Evolutionary conservation across 768 basidiomycete genomes (phyloP).

Genomic region (Lactarius sanguifluus): DNA sequence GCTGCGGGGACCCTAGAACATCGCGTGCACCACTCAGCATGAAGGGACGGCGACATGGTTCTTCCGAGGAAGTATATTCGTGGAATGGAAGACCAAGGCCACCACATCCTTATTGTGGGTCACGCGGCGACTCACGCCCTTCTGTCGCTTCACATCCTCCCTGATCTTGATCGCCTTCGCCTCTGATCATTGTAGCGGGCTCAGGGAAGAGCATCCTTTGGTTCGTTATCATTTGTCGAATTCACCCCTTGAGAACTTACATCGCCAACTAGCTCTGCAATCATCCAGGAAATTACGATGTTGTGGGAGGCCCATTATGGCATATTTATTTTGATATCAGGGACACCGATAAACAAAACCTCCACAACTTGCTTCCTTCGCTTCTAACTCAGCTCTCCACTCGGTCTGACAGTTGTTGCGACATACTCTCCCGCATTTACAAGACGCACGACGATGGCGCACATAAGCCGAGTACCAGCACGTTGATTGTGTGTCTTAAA

Average conservation of each 20-base stretch:
- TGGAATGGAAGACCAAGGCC: neutral
- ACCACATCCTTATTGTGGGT: slow-evolving; percentile 1
- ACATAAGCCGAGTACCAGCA: neutral
- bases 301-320: neutral
- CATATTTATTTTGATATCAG: neutral
- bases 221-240: too few species aligned
- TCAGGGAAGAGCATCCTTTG: too few species aligned
- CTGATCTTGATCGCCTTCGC: neutral
- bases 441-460: neutral
- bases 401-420: neutral
- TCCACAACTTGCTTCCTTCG: neutral
- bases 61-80: neutral
- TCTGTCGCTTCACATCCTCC: too few species aligned
- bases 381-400: neutral
- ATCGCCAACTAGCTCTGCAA: too few species aligned
- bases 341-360: neutral
- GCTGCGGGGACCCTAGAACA: neutral
- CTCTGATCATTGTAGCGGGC: too few species aligned
- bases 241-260: too few species aligned
- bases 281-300: neutral
- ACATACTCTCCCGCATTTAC: neutral
- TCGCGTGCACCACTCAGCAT: neutral
- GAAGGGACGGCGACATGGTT: slow-evolving; percentile 4
- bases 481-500: neutral
- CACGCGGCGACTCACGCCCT: too few species aligned